These are phyloP conservation scores for Conticribra guillardii DNA, from an alignment of 108 stramenopile species.

Conservation along the genomic window DNA sequence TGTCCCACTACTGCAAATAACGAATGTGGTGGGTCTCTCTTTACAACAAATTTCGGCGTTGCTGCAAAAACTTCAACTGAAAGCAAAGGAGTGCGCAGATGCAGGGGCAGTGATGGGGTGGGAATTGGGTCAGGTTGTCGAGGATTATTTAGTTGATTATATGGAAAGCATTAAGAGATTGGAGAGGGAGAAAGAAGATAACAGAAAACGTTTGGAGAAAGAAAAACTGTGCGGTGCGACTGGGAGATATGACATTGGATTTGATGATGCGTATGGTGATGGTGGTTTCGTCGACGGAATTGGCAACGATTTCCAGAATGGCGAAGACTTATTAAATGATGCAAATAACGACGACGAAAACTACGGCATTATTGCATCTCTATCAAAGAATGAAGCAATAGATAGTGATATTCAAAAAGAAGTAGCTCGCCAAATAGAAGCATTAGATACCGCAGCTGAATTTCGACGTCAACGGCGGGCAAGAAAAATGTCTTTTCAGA, in stretches of 20 bases:
- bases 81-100: slow-evolving; percentile 62
- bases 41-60: slow-evolving; percentile 47
- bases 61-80: slow-evolving; percentile 30
- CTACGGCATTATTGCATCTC: not conserved
- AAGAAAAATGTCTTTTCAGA: not conserved
- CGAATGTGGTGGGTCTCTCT: slow-evolving; percentile 49
- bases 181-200: slow-evolving; percentile 40
- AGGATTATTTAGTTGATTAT: slow-evolving; percentile 68
- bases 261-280: too few relatives aligned
- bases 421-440: slow-evolving; percentile 53
- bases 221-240: too few relatives aligned
- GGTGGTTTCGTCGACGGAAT: slow-evolving; percentile 3
- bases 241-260: too few relatives aligned
- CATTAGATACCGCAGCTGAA: slow-evolving; percentile 43
- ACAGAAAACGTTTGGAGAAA: slow-evolving; percentile 15
- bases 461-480: slow-evolving; percentile 22
- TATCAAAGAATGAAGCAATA: not conserved
- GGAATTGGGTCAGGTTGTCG: slow-evolving; percentile 75
- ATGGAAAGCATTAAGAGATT: slow-evolving; percentile 38
- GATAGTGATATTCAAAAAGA: slow-evolving; percentile 54
- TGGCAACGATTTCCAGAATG: slow-evolving; percentile 15
- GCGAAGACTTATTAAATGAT: slow-evolving; percentile 1
- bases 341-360: slow-evolving; percentile 13
- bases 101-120: slow-evolving; percentile 72
- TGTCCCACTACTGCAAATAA: slow-evolving; percentile 57